A percentile compares a stretch with the other conserved stretches of the same genome.
phyloP scores from a whole-genome alignment of 176 grass and related monocot genomes.

The Eremochloa ophiuroides region DNA sequence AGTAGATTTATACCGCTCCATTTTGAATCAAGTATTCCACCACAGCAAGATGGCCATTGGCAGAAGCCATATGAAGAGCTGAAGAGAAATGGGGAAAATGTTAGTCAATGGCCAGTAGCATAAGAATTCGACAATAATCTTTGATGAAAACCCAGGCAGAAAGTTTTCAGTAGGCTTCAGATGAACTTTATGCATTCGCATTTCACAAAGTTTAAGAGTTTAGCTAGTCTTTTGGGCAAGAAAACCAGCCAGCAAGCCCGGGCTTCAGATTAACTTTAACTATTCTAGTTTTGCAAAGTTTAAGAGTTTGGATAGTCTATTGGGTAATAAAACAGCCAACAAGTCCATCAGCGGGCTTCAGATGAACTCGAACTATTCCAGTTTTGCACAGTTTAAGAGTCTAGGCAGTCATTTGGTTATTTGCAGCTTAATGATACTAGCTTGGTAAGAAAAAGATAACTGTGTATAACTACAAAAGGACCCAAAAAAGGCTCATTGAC shows the following conservation, averaged over 20 bases:
- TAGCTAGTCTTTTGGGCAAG: not conserved
- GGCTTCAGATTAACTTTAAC: not conserved
- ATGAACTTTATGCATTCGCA: not conserved
- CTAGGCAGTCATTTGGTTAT: not conserved
- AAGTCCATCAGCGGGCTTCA: not conserved
- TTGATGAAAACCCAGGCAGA: not conserved
- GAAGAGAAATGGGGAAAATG: constrained; percentile 13
- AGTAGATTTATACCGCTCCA: constrained; percentile 54
- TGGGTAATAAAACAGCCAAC: not conserved
- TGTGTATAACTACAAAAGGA: not conserved
- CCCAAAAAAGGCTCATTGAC: not conserved
- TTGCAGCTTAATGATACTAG: not conserved
- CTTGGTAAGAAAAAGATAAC: not conserved
- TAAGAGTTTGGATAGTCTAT: not conserved
- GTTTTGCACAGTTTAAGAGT: not conserved
- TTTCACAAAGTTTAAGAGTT: not conserved
- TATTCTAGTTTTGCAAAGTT: not conserved
- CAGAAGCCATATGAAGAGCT: constrained; percentile 96
- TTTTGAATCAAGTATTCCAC: constrained; percentile 92
- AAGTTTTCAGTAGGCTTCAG: not conserved
- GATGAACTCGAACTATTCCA: not conserved
- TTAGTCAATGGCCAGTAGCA: not conserved
- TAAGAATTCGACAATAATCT: not conserved
- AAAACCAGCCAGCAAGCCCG: not conserved
- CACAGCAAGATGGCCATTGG: constrained; percentile 87